Conservation (phyloP, 495 filamentous ascomycete species). For the Annulohypoxylon stygium region DNA sequence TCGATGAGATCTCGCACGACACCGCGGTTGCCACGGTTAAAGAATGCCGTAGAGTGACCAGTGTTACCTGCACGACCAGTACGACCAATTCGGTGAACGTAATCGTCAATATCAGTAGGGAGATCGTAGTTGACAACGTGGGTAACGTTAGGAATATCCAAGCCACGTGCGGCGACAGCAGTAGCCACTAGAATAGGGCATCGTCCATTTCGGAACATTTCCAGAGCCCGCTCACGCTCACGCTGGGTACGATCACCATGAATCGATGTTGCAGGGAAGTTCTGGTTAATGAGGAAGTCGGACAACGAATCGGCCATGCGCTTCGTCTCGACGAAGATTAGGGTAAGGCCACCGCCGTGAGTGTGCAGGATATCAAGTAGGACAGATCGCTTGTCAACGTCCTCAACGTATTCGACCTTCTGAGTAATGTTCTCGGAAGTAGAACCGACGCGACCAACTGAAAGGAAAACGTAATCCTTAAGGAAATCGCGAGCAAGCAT, state of each 20-base stretch:
- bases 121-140: constrained; percentile 99
- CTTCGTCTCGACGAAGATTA: constrained; percentile 99
- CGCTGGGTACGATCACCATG: constrained; percentile 98
- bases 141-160: constrained; percentile 98
- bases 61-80: constrained; percentile 99
- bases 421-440: constrained; percentile 99
- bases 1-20: constrained; percentile 96
- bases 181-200: constrained; percentile 98
- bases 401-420: constrained; percentile 98
- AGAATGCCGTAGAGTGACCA: constrained; percentile 97
- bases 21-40: constrained; percentile 99
- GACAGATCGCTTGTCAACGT: constrained; percentile 96
- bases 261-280: constrained; percentile 98
- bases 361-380: constrained; percentile 97
- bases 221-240: constrained; percentile 96
- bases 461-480: constrained; percentile 98
- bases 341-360: constrained; percentile 87
- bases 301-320: constrained; percentile 98
- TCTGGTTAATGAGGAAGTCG: constrained; percentile 97
- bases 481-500: constrained; percentile 98
- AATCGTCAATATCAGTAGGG: constrained; percentile 98
- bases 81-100: constrained; percentile 99
- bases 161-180: constrained; percentile 92
- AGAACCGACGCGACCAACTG: constrained; percentile 98
- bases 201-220: constrained; percentile 94